phyloP scores from a whole-genome alignment of 371 early-diverging fungal species.

The Circinella umbellata region DNA sequence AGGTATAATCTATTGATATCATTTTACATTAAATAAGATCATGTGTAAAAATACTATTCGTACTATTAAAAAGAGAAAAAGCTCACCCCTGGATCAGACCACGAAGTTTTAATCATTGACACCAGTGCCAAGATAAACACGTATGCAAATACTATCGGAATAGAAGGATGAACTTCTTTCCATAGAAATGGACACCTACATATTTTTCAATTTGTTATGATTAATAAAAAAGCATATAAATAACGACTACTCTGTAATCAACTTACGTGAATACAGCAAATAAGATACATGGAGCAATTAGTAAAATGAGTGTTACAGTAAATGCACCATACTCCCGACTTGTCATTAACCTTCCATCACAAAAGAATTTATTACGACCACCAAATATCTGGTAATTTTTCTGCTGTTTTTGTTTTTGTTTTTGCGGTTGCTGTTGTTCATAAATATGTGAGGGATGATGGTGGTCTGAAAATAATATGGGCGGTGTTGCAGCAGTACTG shows the following conservation, averaged over 20 bases:
- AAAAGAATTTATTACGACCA: slow-evolving; percentile 62
- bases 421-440: neutral
- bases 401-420: neutral
- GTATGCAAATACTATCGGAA: slow-evolving; percentile 76
- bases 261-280: slow-evolving; percentile 76
- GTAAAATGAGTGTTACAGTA: slow-evolving; percentile 60
- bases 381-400: slow-evolving; percentile 37
- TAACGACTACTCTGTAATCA: neutral
- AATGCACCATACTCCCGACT: slow-evolving; percentile 75
- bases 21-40: neutral
- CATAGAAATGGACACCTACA: slow-evolving; percentile 73
- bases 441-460: neutral
- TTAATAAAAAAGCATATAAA: neutral
- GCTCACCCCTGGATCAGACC: slow-evolving; percentile 89
- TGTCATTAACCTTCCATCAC: slow-evolving; percentile 72
- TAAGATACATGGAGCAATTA: slow-evolving; percentile 66
- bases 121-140: slow-evolving; percentile 67
- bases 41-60: neutral
- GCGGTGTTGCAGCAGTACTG: neutral
- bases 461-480: neutral
- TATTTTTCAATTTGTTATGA: neutral
- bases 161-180: slow-evolving; percentile 62
- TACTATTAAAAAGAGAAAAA: neutral
- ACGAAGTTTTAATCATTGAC: slow-evolving; percentile 82
- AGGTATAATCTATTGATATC: slow-evolving; percentile 63